phyloP scores from a whole-genome alignment of 2,329 filamentous ascomycete species.

The Kalmusia sp. region DNA sequence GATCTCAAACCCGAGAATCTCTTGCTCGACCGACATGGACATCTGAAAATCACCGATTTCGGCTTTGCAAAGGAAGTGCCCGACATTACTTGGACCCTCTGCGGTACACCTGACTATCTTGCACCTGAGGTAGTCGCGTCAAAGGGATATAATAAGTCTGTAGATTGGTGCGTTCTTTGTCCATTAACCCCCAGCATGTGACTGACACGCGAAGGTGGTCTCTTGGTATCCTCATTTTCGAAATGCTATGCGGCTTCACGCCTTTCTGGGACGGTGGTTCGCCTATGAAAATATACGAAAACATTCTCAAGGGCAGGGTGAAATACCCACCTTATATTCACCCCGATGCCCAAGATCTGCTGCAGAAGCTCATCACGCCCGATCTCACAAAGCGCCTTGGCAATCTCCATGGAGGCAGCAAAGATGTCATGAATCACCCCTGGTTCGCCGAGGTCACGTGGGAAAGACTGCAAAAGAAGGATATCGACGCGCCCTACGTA shows the following conservation, averaged over 20 bases:
- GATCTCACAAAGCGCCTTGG: conserved; percentile 95
- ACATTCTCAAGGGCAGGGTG: conserved; percentile 93
- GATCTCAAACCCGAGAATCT: conserved; percentile 96
- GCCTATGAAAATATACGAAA: conserved; percentile 99
- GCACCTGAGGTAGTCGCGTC: conserved; percentile 98
- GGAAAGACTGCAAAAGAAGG: conserved; percentile 91
- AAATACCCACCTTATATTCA: conserved; percentile 98
- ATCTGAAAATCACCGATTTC: conserved; percentile 97
- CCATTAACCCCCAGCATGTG: not conserved
- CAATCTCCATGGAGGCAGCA: conserved; percentile 87
- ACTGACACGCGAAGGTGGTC: conserved; percentile 77
- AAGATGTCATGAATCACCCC: conserved; percentile 91
- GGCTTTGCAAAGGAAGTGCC: conserved; percentile 98
- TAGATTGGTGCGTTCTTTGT: conserved; percentile 80
- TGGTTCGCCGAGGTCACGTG: conserved; percentile 99
- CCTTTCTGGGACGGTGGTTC: conserved; percentile 99
- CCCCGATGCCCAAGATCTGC: conserved; percentile 88
- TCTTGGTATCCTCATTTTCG: conserved; percentile 95
- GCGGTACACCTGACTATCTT: conserved; percentile 95
- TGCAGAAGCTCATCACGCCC: conserved; percentile 90
- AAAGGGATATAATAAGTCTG: conserved; percentile 99
- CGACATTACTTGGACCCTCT: conserved; percentile 99
- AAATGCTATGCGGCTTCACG: conserved; percentile 99
- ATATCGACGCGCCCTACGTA: conserved; percentile 97
- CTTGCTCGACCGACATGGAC: conserved; percentile 88